These are phyloP conservation scores for Beauveria caledonica DNA, from an alignment of 2,329 filamentous ascomycete species.

Conservation along the genomic window DNA sequence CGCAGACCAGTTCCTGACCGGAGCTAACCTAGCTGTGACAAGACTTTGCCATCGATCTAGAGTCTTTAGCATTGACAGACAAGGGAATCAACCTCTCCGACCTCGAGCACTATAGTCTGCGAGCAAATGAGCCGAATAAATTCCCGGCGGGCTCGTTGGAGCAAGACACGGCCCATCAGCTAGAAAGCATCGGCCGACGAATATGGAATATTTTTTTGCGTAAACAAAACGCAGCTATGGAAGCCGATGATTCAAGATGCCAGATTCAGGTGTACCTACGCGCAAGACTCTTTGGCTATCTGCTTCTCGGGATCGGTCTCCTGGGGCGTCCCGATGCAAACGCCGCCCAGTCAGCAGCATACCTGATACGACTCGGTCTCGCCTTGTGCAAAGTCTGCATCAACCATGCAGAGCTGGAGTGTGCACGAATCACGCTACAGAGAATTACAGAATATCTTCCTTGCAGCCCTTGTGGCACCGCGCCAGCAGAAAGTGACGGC, in stretches of 20 bases:
- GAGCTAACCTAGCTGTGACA: not conserved
- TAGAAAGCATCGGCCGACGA: not conserved
- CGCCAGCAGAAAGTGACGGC: not conserved
- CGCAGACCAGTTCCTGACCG: not conserved
- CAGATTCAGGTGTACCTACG: not conserved
- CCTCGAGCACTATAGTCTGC: not conserved
- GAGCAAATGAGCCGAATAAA: not conserved
- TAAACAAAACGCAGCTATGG: not conserved
- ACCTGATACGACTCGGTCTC: conserved; percentile 59
- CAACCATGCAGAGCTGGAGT: conserved; percentile 46
- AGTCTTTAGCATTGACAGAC: not conserved
- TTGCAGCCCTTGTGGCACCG: too few relatives aligned
- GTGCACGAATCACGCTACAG: conserved; percentile 55
- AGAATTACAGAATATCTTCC: conserved; percentile 50
- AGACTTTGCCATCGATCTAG: not conserved
- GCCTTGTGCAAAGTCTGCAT: conserved; percentile 48
- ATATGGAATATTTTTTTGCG: conserved; percentile 1
- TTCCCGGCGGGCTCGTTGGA: not conserved
- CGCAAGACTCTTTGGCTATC: not conserved
- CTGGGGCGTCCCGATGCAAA: not conserved
- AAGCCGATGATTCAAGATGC: rapidly evolving
- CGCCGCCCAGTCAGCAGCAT: conserved; percentile 22
- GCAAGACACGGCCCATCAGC: not conserved
- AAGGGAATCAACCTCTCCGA: not conserved
- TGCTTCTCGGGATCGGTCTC: not conserved